A percentile compares a stretch with the other conserved stretches of the same genome.
Evolutionary conservation across 2,329 filamentous ascomycete genomes (phyloP).

Genomic region (Pseudogymnoascus sp.): DNA sequence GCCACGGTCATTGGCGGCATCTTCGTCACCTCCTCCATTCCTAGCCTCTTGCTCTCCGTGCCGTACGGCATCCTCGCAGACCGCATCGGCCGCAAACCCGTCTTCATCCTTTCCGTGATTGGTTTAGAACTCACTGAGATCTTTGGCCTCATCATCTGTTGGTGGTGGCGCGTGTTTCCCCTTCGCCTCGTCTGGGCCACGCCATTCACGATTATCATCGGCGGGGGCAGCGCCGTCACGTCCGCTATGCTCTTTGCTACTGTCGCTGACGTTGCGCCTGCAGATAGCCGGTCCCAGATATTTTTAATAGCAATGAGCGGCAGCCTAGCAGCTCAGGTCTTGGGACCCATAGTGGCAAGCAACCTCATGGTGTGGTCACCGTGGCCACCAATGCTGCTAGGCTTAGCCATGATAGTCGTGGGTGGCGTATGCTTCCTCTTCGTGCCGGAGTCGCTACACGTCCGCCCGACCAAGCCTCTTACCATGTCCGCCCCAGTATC

Average conservation of each 20-base stretch:
- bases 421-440: conserved; percentile 20
- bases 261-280: conserved; percentile 30
- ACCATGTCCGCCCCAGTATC: neutral
- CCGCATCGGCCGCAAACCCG: conserved; percentile 31
- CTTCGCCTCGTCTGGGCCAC: conserved; percentile 29
- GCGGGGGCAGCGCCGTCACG: conserved; percentile 30
- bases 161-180: conserved; percentile 28
- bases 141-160: conserved; percentile 28
- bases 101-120: conserved; percentile 26
- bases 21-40: conserved; percentile 24
- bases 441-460: conserved; percentile 26
- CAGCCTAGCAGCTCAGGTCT: conserved; percentile 28
- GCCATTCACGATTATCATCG: conserved; percentile 26
- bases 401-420: conserved; percentile 12
- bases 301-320: conserved; percentile 29
- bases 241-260: conserved; percentile 29
- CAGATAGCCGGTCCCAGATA: conserved; percentile 29
- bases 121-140: conserved; percentile 25
- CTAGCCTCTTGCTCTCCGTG: conserved; percentile 27
- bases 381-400: conserved; percentile 21
- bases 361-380: conserved; percentile 28
- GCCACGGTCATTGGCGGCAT: conserved; percentile 29
- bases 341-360: conserved; percentile 31
- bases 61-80: conserved; percentile 33
- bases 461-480: conserved; percentile 11